Evolutionary conservation across 2,329 filamentous ascomycete species (phyloP).

Genomic region (Laburnicola sp.): DNA sequence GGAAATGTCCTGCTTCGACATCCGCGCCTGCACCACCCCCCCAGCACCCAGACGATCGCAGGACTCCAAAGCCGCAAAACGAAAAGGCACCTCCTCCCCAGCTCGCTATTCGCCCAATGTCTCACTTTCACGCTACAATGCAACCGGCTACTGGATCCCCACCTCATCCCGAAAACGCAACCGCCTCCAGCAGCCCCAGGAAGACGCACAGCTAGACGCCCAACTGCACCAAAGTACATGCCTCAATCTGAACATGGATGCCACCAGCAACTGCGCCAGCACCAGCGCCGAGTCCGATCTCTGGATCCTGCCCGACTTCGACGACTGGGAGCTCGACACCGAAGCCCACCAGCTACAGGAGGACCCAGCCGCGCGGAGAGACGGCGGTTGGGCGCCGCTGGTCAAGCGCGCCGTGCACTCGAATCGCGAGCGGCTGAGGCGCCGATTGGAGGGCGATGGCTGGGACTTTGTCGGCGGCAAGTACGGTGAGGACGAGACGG

Average conservation of each 20-base stretch:
- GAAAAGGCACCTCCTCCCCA: slow-evolving; percentile 9
- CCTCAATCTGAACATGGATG: slow-evolving; percentile 22
- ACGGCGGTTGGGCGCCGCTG: slow-evolving; percentile 21
- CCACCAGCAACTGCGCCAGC: background rate
- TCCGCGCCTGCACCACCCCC: slow-evolving; percentile 13
- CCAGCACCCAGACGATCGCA: slow-evolving; percentile 8
- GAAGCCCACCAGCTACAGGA: slow-evolving; percentile 10
- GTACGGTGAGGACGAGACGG: slow-evolving; percentile 30
- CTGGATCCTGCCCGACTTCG: slow-evolving; percentile 39
- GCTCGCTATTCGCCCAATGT: slow-evolving; percentile 9
- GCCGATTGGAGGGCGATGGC: slow-evolving; percentile 37
- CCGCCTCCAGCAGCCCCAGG: slow-evolving; percentile 9
- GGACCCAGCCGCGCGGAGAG: background rate
- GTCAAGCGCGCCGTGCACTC: slow-evolving; percentile 32
- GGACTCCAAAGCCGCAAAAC: slow-evolving; percentile 13
- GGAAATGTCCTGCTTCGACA: slow-evolving; percentile 15
- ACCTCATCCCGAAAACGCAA: slow-evolving; percentile 13
- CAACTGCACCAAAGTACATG: slow-evolving; percentile 28
- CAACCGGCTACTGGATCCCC: slow-evolving; percentile 20
- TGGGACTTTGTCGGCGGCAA: slow-evolving; percentile 40
- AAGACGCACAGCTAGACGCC: slow-evolving; percentile 12
- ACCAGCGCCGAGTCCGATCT: slow-evolving; percentile 28
- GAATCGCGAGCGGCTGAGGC: slow-evolving; percentile 35
- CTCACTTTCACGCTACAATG: slow-evolving; percentile 8
- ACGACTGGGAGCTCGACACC: slow-evolving; percentile 31